Conservation (phyloP, 179 eudicot species). For the Amaranthus tricolor region DNA sequence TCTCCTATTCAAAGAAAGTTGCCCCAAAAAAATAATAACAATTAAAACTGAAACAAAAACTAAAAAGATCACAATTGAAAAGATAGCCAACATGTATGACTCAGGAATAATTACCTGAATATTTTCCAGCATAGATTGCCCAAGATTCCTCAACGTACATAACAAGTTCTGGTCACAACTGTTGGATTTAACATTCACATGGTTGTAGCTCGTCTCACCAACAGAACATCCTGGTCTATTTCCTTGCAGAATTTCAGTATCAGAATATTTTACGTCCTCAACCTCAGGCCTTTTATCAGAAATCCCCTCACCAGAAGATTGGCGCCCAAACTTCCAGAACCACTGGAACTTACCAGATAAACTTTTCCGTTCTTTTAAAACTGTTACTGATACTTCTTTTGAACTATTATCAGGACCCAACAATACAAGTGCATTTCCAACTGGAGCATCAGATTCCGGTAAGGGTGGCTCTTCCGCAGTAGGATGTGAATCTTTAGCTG, state of each 20-base stretch:
- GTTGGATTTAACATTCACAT: slow-evolving; percentile 45
- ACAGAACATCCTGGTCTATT: slow-evolving; percentile 28
- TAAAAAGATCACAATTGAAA: not conserved
- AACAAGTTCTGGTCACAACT: slow-evolving; percentile 56
- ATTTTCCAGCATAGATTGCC: slow-evolving; percentile 87
- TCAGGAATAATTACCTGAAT: slow-evolving; percentile 61
- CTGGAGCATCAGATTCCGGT: slow-evolving; percentile 38
- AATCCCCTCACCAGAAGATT: slow-evolving; percentile 47
- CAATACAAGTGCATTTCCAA: slow-evolving; percentile 26
- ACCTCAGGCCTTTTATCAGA: slow-evolving; percentile 38
- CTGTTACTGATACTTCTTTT: slow-evolving; percentile 21
- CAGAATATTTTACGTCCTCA: slow-evolving; percentile 40
- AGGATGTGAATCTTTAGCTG: slow-evolving; percentile 24
- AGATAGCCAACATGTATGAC: not conserved
- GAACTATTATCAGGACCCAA: slow-evolving; percentile 32
- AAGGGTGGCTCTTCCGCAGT: slow-evolving; percentile 27
- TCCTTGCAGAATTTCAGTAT: slow-evolving; percentile 30
- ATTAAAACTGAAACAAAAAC: not conserved
- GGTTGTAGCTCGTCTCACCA: slow-evolving; percentile 26
- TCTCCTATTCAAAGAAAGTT: no score
- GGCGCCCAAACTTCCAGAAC: slow-evolving; percentile 74
- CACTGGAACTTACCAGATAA: slow-evolving; percentile 69
- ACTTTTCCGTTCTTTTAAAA: slow-evolving; percentile 46
- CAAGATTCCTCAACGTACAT: slow-evolving; percentile 65
- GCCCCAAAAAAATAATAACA: no score